Evolutionary conservation across 495 filamentous ascomycete genomes (phyloP).

Genomic region (Aspergillus funiculosus): DNA sequence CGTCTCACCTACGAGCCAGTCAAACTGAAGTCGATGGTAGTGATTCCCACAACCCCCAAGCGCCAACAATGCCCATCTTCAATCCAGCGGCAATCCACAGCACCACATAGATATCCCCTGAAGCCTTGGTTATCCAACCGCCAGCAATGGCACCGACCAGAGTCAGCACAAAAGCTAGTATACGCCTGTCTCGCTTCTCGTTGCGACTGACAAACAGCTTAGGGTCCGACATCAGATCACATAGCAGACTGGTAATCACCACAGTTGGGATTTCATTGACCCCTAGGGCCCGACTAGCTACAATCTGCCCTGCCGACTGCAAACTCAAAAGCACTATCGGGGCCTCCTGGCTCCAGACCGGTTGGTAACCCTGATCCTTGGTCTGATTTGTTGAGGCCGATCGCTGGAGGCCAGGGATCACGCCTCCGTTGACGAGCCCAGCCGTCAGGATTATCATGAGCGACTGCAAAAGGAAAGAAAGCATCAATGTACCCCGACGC

Average conservation of each 20-base stretch:
- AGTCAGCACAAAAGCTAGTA: constrained; percentile 49
- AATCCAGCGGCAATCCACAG: constrained; percentile 53
- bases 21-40: background rate
- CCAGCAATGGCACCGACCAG: constrained; percentile 56
- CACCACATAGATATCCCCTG: constrained; percentile 41
- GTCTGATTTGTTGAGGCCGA: background rate
- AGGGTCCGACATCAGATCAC: constrained; percentile 57
- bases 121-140: constrained; percentile 55
- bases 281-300: constrained; percentile 54
- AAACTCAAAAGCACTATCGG: constrained; percentile 60
- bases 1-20: constrained; percentile 5
- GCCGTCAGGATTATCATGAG: constrained; percentile 50
- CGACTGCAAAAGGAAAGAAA: constrained; percentile 52
- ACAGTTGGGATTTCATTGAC: constrained; percentile 66
- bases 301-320: constrained; percentile 64
- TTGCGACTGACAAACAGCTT: constrained; percentile 49
- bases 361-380: constrained; percentile 4
- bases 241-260: constrained; percentile 63
- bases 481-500: constrained; percentile 43
- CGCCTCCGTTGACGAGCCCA: constrained; percentile 41
- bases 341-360: constrained; percentile 26
- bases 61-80: constrained; percentile 39
- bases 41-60: constrained; percentile 35
- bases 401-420: constrained; percentile 39
- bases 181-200: constrained; percentile 57